phyloP scores from a whole-genome alignment of 1,284 basidiomycete species.

The Mycosarcoma maydis region DNA sequence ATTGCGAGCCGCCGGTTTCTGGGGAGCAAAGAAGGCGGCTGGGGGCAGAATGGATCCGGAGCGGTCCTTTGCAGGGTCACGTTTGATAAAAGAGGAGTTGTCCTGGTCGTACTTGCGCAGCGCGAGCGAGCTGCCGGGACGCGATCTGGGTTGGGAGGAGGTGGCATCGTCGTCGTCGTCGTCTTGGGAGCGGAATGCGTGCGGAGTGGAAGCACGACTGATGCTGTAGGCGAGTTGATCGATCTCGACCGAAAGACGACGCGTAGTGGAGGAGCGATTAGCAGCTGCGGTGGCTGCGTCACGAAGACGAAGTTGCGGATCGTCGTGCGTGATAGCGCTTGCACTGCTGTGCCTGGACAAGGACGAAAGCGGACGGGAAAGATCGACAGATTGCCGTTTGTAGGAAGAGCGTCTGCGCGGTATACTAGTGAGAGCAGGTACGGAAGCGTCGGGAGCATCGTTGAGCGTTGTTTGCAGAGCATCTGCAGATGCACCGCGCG shows the following conservation, averaged over 20 bases:
- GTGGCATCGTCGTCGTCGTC: conserved; percentile 11
- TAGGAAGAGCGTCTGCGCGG: conserved; percentile 11
- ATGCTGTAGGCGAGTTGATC: conserved; percentile 27
- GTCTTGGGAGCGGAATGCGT: conserved; percentile 24
- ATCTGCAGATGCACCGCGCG: background rate
- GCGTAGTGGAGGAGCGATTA: conserved; percentile 17
- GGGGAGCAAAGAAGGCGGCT: conserved; percentile 53
- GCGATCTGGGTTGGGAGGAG: conserved; percentile 4
- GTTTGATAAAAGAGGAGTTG: conserved; percentile 30
- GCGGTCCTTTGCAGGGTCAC: conserved; percentile 18
- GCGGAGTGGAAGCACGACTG: conserved; percentile 31
- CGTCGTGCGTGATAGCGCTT: conserved; percentile 7
- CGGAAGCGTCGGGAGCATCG: background rate
- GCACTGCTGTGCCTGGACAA: conserved; percentile 28
- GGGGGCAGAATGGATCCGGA: conserved; percentile 48
- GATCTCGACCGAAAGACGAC: conserved; percentile 28
- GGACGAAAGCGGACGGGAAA: conserved; percentile 14
- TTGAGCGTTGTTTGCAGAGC: conserved; percentile 17
- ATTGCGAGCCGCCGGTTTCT: conserved; percentile 33
- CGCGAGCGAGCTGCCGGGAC: conserved; percentile 19
- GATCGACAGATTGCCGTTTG: conserved; percentile 16
- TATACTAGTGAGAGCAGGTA: background rate
- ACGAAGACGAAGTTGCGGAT: conserved; percentile 19
- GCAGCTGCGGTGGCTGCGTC: conserved; percentile 42
- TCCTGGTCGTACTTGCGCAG: conserved; percentile 23